These are phyloP conservation scores for Geotrichum histeridarum DNA, from an alignment of 1,139 yeast genomes.

Conservation along the genomic window DNA sequence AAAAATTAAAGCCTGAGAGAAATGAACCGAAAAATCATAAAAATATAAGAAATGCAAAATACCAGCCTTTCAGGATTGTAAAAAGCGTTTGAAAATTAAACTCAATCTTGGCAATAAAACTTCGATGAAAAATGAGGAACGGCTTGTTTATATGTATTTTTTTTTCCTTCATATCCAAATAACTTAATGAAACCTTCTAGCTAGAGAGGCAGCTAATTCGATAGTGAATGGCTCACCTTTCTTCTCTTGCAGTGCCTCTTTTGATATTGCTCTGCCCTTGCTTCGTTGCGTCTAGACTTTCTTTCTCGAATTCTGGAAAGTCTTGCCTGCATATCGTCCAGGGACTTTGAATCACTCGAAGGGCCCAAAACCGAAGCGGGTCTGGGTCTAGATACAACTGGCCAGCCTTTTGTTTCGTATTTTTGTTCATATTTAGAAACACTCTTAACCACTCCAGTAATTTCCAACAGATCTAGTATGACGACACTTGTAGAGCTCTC, in stretches of 20 bases:
- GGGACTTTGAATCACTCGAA: neutral
- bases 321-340: neutral
- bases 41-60: no score
- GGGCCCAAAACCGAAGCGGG: neutral
- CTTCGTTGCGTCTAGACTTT: neutral
- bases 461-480: neutral
- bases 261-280: neutral
- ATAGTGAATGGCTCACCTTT: neutral
- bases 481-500: neutral
- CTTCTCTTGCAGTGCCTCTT: neutral
- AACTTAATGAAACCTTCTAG: no score
- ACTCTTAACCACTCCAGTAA: neutral
- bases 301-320: neutral
- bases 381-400: neutral
- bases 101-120: no score
- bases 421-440: neutral
- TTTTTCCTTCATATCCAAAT: no score
- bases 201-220: neutral
- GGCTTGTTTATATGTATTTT: no score
- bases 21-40: no score
- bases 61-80: no score
- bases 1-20: no score
- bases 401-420: neutral
- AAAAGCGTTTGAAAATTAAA: no score
- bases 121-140: no score